phyloP scores from a whole-genome alignment of 192 early-diverging fungal species.

The Mortierella alpina region DNA sequence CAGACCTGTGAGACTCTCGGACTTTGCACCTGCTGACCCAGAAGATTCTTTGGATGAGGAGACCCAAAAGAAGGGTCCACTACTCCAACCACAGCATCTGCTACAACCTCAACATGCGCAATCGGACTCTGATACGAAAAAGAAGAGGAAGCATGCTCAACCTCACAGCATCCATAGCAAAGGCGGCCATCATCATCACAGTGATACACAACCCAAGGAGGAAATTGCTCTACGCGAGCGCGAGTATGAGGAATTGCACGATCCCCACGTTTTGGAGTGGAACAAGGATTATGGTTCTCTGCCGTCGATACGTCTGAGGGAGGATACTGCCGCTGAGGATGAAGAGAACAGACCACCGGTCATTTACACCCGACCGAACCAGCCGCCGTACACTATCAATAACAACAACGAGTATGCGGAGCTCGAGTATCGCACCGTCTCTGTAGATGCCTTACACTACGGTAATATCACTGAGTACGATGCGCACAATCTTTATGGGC shows the following conservation, averaged over 20 bases:
- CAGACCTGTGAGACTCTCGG: slow-evolving; percentile 13
- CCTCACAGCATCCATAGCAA: no score
- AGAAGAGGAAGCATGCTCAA: not conserved
- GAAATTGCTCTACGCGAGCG: slow-evolving; percentile 6
- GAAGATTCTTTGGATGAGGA: slow-evolving; percentile 1
- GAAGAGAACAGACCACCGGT: not conserved
- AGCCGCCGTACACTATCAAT: slow-evolving; percentile 50
- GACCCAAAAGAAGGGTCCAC: not conserved
- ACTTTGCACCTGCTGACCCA: slow-evolving; percentile 14
- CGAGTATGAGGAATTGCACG: slow-evolving; percentile 11
- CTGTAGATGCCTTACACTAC: slow-evolving; percentile 52
- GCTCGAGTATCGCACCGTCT: slow-evolving; percentile 39
- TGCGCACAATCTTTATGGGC: slow-evolving; percentile 68
- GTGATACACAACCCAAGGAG: slow-evolving; percentile 4
- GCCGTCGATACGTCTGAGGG: not conserved
- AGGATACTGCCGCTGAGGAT: not conserved
- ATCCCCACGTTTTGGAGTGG: slow-evolving; percentile 4
- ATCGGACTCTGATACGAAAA: not conserved
- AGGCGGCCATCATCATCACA: not conserved
- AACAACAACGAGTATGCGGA: slow-evolving; percentile 34
- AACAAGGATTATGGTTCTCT: not conserved
- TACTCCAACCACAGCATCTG: slow-evolving; percentile 24
- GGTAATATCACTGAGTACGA: slow-evolving; percentile 62
- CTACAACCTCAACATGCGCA: slow-evolving; percentile 10
- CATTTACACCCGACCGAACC: slow-evolving; percentile 7